These are phyloP conservation scores for Westerdykella aurantiaca DNA, from an alignment of 2,329 filamentous ascomycete species.

Conservation along the genomic window DNA sequence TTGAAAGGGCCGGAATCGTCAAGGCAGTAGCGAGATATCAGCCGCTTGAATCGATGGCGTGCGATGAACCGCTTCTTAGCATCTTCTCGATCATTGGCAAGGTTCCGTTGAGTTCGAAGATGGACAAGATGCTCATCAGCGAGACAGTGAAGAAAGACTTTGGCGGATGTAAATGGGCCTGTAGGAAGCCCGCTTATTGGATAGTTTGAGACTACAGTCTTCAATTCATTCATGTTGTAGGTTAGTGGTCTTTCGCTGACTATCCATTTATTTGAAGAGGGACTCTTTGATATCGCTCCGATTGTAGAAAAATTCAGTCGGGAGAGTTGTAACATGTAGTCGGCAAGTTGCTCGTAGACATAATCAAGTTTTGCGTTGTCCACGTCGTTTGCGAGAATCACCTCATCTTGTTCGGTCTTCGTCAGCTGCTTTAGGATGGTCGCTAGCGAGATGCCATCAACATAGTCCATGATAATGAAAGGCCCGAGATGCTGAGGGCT, in stretches of 20 bases:
- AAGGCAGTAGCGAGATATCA: conserved; percentile 10
- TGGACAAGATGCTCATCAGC: conserved; percentile 17
- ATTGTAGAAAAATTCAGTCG: conserved; percentile 10
- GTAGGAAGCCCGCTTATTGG: conserved; percentile 25
- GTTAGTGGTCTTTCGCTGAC: conserved; percentile 20
- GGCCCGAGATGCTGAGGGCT: conserved; percentile 19
- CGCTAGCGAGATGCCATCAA: conserved; percentile 13
- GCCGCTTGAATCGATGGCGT: conserved; percentile 11
- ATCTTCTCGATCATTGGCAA: conserved; percentile 16
- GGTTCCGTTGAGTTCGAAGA: conserved; percentile 18
- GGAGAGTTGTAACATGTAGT: conserved; percentile 12
- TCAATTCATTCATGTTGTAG: conserved; percentile 20
- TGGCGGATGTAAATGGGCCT: conserved; percentile 16
- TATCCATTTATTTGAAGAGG: conserved; percentile 20
- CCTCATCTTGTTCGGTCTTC: conserved; percentile 15
- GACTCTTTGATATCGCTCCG: conserved; percentile 30
- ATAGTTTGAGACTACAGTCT: conserved; percentile 20
- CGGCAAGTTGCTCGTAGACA: conserved; percentile 15
- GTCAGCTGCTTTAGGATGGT: conserved; percentile 17
- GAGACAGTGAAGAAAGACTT: conserved; percentile 15
- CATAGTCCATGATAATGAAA: conserved; percentile 22
- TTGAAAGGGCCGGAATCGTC: conserved; percentile 34
- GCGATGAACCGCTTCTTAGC: conserved; percentile 20
- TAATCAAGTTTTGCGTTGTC: conserved; percentile 16
- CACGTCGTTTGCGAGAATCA: conserved; percentile 11